Conservation (phyloP, 768 basidiomycete species). For the Naganishia friedmannii region DNA sequence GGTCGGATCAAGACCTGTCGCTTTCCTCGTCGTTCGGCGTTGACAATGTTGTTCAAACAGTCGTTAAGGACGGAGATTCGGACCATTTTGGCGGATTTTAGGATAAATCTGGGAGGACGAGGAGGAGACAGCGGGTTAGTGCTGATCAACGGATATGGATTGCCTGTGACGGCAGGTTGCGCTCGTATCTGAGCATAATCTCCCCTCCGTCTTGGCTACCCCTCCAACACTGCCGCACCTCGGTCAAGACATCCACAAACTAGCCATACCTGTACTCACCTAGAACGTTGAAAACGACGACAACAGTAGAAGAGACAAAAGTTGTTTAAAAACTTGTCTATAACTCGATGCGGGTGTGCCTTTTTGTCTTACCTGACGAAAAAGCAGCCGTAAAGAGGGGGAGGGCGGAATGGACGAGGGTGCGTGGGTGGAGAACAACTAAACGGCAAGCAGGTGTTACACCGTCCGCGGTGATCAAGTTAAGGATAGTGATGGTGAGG, state of each 20-base stretch:
- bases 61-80: slow-evolving; percentile 54
- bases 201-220: background rate
- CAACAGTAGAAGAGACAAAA: background rate
- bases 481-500: slow-evolving; percentile 19
- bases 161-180: too few species aligned
- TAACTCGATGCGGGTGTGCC: slow-evolving; percentile 52
- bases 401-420: slow-evolving; percentile 23
- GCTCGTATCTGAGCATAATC: background rate
- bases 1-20: slow-evolving; percentile 98
- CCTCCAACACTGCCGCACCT: background rate
- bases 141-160: too few species aligned
- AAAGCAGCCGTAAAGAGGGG: slow-evolving; percentile 50
- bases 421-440: slow-evolving; percentile 10
- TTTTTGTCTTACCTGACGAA: slow-evolving; percentile 33
- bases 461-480: background rate
- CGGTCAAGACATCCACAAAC: background rate
- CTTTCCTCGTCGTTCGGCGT: slow-evolving; percentile 98
- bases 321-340: slow-evolving; percentile 22
- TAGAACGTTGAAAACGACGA: slow-evolving; percentile 13
- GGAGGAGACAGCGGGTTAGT: background rate
- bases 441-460: background rate
- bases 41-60: slow-evolving; percentile 87
- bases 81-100: slow-evolving; percentile 55
- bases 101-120: slow-evolving; percentile 1
- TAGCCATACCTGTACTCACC: background rate